Base-by-base conservation (phyloP, 129 eudicot genomes). In the Lactuca saligna region DNA sequence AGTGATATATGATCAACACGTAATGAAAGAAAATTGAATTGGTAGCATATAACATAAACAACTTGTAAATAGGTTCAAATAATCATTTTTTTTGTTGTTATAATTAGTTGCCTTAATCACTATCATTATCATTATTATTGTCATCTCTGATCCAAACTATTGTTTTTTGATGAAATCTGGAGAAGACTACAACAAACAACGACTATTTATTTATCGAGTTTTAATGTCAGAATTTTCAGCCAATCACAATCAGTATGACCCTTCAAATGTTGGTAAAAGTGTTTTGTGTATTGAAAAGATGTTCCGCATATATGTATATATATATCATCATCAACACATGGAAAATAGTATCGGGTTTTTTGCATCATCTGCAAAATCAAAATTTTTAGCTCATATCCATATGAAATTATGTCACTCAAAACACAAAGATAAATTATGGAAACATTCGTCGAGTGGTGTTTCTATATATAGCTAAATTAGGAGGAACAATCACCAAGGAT, bases 401-500 rank as follows among this genome's bases (percentile, higher is more conserved):
- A 20, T 55, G n/a, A 20, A 17, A 11, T 3, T 8, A 15, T 35
- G 38, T 25, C 29, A 1, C 29, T 25, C 2, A 25, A 25, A 25
- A 25, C 1, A 25, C 29, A 25, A 20, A 20, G 29, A 25, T 2
- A 25, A 25, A 25, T 0, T 1, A 25, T 25, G 29, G 29, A 25
- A 25, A 25, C 29, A 25, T 39, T 42, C 49, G 13, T 42, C 7
- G 14, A 42, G 0, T 9, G 49, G 3, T 9, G 0, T 42, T 9
- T 42, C 3, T 42, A 8, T 42, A 5, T 42, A 2, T 42, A 42
- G 9, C 3, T 8, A 2, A 1, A 5, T 8, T 11, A 8, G 13
- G 1, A 42, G 49, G 10, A 8, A 4, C 12, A 0, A 10, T 0
- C 51, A 46, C 51, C 51, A 4, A 73, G 95, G 91, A 88, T 85